phyloP scores from a whole-genome alignment of 1,284 basidiomycete genomes.

The Tilletia setariae region DNA sequence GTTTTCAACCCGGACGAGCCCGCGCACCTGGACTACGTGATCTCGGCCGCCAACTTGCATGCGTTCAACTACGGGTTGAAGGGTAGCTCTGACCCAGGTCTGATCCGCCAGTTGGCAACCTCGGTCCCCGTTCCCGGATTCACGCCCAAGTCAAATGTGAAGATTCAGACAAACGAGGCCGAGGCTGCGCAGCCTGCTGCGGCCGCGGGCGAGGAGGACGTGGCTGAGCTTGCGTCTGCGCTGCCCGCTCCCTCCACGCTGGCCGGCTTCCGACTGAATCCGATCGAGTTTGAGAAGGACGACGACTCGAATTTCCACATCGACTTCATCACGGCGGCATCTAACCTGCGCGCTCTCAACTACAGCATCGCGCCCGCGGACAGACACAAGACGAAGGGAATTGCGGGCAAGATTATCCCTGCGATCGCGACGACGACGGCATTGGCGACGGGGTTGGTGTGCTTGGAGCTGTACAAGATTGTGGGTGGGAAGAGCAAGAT shows the following conservation, averaged over 20 bases:
- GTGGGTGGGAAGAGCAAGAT: conserved; percentile 90
- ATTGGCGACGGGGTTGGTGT: conserved; percentile 89
- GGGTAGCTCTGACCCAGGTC: conserved; percentile 74
- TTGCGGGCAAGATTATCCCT: conserved; percentile 99
- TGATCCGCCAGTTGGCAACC: conserved; percentile 81
- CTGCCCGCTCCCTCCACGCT: conserved; percentile 61
- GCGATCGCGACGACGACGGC: conserved; percentile 98
- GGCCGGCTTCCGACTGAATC: conserved; percentile 87
- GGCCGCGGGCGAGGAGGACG: conserved; percentile 60
- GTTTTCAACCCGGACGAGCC: conserved; percentile 79
- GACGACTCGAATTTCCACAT: conserved; percentile 98
- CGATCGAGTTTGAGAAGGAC: conserved; percentile 99
- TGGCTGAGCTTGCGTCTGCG: conserved; percentile 46
- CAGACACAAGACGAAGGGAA: conserved; percentile 92
- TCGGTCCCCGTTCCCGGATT: conserved; percentile 90
- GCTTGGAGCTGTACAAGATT: conserved; percentile 89
- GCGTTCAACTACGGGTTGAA: conserved; percentile 97
- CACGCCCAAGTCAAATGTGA: conserved; percentile 83
- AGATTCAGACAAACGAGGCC: conserved; percentile 91
- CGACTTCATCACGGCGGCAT: conserved; percentile 97
- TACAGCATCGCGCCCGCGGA: conserved; percentile 87
- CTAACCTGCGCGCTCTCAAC: conserved; percentile 93
- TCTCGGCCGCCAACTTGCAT: conserved; percentile 91
- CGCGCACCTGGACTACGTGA: conserved; percentile 82
- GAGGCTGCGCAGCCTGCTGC: conserved; percentile 63